Evolutionary conservation across 257 asterid genomes (phyloP).

Genomic region (Nicotiana obtusifolia): DNA sequence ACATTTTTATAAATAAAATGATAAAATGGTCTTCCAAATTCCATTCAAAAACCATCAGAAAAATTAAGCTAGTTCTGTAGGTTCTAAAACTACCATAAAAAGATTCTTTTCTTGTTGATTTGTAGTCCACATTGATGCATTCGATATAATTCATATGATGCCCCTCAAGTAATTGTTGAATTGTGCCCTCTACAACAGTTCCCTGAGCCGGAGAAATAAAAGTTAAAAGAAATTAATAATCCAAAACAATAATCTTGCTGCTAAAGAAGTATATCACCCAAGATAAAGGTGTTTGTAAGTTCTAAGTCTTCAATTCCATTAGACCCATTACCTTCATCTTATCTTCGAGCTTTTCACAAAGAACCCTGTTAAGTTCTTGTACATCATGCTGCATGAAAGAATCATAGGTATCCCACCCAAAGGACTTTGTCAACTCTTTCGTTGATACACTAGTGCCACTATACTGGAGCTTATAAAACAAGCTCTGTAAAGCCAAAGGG

Average conservation of each 20-base stretch:
- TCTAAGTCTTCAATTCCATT: background rate
- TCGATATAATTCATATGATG: conserved; percentile 84
- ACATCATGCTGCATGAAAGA: conserved; percentile 87
- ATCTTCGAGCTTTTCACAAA: conserved; percentile 85
- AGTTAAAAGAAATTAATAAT: background rate
- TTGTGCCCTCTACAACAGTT: conserved; percentile 84
- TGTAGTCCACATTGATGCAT: conserved; percentile 76
- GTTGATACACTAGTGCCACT: conserved; percentile 78
- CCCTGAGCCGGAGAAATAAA: conserved; percentile 36
- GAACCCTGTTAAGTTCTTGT: conserved; percentile 83
- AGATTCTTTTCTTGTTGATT: conserved; percentile 83
- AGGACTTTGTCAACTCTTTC: conserved; percentile 78
- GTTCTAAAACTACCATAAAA: conserved; percentile 50
- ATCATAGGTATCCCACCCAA: conserved; percentile 84
- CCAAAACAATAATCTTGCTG: background rate
- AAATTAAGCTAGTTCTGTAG: background rate
- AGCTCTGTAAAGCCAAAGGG: conserved; percentile 81
- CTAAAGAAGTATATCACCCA: background rate
- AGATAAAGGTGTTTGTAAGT: background rate
- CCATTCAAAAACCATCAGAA: background rate
- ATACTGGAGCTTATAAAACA: conserved; percentile 80
- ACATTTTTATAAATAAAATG: conserved; percentile 14
- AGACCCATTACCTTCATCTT: conserved; percentile 62
- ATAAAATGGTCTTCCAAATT: background rate
- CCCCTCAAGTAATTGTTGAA: conserved; percentile 81